phyloP scores from a whole-genome alignment of 2,329 filamentous ascomycete species.

The Elsinoe necatrix region DNA sequence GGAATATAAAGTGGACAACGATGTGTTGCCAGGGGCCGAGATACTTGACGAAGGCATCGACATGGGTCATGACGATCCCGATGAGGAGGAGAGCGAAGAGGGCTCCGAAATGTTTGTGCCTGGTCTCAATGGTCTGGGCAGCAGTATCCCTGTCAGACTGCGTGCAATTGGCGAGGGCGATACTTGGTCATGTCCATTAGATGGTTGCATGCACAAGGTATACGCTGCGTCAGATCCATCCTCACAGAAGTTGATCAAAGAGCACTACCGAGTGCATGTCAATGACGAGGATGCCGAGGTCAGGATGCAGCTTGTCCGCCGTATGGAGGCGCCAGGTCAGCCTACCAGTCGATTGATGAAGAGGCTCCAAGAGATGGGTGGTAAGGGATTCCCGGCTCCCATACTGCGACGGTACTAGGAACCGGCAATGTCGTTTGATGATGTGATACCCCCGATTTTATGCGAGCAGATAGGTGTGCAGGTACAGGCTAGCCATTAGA shows the following conservation, averaged over 20 bases:
- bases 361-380: conserved; percentile 37
- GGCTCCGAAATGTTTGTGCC: conserved; percentile 3
- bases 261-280: conserved; percentile 56
- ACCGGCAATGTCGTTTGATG: neutral
- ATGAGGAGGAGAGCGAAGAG: neutral
- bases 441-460: conserved; percentile 7
- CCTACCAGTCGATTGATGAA: conserved; percentile 40
- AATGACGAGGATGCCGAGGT: conserved; percentile 41
- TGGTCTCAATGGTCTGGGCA: neutral
- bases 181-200: conserved; percentile 58
- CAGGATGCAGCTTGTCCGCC: conserved; percentile 44
- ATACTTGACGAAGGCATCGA: conserved; percentile 30
- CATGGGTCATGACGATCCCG: conserved; percentile 22
- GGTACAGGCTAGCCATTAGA: neutral
- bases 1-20: neutral
- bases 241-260: conserved; percentile 48
- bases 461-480: neutral
- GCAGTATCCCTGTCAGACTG: neutral
- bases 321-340: conserved; percentile 44
- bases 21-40: neutral
- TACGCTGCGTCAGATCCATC: conserved; percentile 51
- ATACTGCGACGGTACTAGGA: conserved; percentile 18
- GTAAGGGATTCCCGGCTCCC: conserved; percentile 17
- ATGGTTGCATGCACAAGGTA: conserved; percentile 56
- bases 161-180: conserved; percentile 28